phyloP scores from a whole-genome alignment of 352 stramenopile species.

The Pythium scleroteichum region DNA sequence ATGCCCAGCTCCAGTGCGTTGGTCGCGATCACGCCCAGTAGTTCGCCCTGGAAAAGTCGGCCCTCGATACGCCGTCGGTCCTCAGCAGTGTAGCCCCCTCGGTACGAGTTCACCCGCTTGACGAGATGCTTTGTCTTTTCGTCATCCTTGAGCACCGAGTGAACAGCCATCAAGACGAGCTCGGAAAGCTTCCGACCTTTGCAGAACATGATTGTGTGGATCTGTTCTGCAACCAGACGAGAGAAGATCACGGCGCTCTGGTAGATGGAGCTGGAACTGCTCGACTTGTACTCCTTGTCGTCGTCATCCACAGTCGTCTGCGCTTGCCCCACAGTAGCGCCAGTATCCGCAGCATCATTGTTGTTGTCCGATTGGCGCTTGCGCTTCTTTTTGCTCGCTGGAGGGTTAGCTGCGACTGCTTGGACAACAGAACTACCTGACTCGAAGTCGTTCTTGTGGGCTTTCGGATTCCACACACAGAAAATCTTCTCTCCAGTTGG shows the following conservation, averaged over 20 bases:
- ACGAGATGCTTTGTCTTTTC: conserved; percentile 44
- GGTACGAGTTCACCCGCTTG: conserved; percentile 92
- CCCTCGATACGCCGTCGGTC: conserved; percentile 94
- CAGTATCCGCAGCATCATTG: not conserved
- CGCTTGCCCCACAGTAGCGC: not conserved
- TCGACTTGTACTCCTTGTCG: conserved; percentile 7
- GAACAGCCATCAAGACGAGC: conserved; percentile 87
- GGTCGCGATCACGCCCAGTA: conserved; percentile 95
- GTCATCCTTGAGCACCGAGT: conserved; percentile 56
- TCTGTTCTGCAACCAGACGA: conserved; percentile 82
- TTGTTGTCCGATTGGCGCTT: not conserved
- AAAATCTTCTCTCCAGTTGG: conserved; percentile 92
- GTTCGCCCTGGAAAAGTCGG: conserved; percentile 92
- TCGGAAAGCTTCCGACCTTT: conserved; percentile 93
- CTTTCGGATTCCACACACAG: conserved; percentile 94
- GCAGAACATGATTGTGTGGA: conserved; percentile 96
- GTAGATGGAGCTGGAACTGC: conserved; percentile 76
- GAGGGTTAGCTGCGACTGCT: not conserved
- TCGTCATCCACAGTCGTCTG: conserved; percentile 29
- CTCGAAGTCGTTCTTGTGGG: conserved; percentile 15
- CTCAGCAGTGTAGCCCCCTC: conserved; percentile 94
- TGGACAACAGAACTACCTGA: not conserved
- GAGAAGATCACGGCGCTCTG: conserved; percentile 93
- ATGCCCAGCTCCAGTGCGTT: conserved; percentile 98
- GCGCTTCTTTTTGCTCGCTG: conserved; percentile 9